Evolutionary conservation across 2,329 filamentous ascomycete genomes (phyloP), one percentile per base, ranked within the genome.

Genomic region (Coniochaeta hoffmannii): DNA sequence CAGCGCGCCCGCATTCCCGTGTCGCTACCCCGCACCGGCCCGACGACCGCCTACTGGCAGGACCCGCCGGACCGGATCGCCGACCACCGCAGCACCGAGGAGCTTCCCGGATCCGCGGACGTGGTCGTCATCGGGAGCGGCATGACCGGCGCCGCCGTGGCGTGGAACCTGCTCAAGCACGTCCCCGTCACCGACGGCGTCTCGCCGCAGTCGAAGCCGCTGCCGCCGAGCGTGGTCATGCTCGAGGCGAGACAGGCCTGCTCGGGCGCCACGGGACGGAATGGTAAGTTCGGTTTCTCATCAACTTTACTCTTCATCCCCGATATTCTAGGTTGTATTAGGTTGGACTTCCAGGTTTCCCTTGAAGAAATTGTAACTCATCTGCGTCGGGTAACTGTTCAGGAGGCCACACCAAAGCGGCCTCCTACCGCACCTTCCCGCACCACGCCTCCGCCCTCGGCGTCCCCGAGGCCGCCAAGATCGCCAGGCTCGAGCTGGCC

Each of bases 241-340:
- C 70, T 88, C 6, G 85, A 88, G 66, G 84, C 85, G 11, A 72
- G 85, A 57, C 80, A 86, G 64, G 80, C 82, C 7, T 86, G 82
- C 61, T 87, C 82, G 67, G 84, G 84, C 53, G 85, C 84, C 2
- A 87, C 85, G 0, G 85, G 85, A 14, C 73, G 84, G 61, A 80
- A 80, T 58, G 76, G 76, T 69, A 68, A 50, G 55, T 58, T 15
- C n/a, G n/a, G 34, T 15, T 44, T 28, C 9, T 22, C 35, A 50
- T 2, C n/a, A 8, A 7, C 41, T n/a, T 8, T 28, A 7, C 19
- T 26, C 8, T 24, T 46, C 24, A 22, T 46, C 41, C 17, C 8
- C 11, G 7, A 32, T 32, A 8, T 8, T 32, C 12, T 12, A 12
- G 12, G 12, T 12, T 32, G 30, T 32, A 12, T 32, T 32, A 12